phyloP scores from a whole-genome alignment of 2,329 filamentous ascomycete genomes.

The Geosmithia putterillii region DNA sequence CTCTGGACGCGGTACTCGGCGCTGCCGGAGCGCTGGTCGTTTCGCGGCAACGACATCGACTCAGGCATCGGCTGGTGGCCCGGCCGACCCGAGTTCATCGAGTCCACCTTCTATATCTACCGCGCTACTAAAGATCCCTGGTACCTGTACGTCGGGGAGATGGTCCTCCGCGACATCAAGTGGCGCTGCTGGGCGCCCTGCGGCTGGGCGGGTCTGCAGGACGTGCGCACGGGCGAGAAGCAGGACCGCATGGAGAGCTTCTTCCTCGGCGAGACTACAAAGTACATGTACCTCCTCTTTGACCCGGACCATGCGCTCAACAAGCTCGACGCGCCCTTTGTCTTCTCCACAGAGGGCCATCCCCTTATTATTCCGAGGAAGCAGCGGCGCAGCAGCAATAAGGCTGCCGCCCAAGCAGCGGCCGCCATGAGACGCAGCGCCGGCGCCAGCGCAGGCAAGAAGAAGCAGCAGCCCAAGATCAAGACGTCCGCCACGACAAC shows the following conservation, averaged over 20 bases:
- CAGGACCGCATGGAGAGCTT: constrained; percentile 98
- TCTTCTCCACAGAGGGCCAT: constrained; percentile 94
- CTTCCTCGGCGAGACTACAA: constrained; percentile 90
- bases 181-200: constrained; percentile 81
- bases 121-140: constrained; percentile 87
- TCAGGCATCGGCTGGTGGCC: constrained; percentile 89
- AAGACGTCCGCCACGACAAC: not conserved
- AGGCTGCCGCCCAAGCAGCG: constrained; percentile 2
- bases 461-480: not conserved
- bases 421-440: constrained; percentile 3
- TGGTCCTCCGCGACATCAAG: constrained; percentile 82
- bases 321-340: constrained; percentile 71
- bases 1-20: constrained; percentile 94
- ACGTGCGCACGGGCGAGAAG: constrained; percentile 72
- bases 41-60: constrained; percentile 72
- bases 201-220: constrained; percentile 84
- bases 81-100: constrained; percentile 89
- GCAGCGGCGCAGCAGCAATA: constrained; percentile 8
- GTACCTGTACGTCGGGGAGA: constrained; percentile 93
- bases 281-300: constrained; percentile 90
- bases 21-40: constrained; percentile 87
- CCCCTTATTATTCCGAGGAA: constrained; percentile 66
- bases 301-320: constrained; percentile 80
- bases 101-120: constrained; percentile 94
- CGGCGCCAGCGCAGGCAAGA: not conserved